Percentiles rank a stretch among this genome's conserved stretches.
Conservation (phyloP, 2,329 filamentous ascomycete species). For the Daldinia eschscholtzii region DNA sequence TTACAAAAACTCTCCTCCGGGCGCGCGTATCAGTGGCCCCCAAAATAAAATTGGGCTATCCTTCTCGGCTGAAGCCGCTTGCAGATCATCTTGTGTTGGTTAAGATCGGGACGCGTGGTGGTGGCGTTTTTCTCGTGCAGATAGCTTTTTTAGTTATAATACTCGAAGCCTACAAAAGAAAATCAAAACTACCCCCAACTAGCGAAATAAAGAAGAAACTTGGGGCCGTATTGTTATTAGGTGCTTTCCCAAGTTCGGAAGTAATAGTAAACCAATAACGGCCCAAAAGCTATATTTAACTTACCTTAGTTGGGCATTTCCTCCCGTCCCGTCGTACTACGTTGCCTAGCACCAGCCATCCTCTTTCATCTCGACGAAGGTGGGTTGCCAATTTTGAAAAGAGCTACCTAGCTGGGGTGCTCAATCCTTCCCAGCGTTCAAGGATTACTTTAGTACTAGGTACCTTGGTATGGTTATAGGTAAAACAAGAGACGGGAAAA, state of each 20-base stretch:
- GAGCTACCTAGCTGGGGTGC: no score
- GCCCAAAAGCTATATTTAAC: not conserved
- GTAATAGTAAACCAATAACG: not conserved
- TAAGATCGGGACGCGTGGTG: not conserved
- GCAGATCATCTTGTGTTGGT: not conserved
- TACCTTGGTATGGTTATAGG: not conserved
- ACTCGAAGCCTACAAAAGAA: not conserved
- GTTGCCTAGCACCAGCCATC: not conserved
- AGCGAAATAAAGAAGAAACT: not conserved
- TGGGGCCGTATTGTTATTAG: not conserved
- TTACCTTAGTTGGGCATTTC: not conserved
- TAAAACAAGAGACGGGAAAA: not conserved
- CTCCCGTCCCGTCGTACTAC: not conserved
- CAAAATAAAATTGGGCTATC: not conserved
- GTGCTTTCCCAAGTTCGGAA: not conserved
- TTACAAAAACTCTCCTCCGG: slow-evolving; percentile 40
- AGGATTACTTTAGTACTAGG: not conserved
- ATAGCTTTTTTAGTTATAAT: not conserved
- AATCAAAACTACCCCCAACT: no score
- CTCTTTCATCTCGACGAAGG: not conserved
- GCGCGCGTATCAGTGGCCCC: slow-evolving; percentile 11
- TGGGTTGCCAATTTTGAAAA: no score
- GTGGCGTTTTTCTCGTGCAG: not conserved
- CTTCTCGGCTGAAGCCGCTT: not conserved
- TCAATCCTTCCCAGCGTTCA: not conserved